These are phyloP conservation scores for Morella rubra DNA, from an alignment of 306 rosid species.

Conservation along the genomic window DNA sequence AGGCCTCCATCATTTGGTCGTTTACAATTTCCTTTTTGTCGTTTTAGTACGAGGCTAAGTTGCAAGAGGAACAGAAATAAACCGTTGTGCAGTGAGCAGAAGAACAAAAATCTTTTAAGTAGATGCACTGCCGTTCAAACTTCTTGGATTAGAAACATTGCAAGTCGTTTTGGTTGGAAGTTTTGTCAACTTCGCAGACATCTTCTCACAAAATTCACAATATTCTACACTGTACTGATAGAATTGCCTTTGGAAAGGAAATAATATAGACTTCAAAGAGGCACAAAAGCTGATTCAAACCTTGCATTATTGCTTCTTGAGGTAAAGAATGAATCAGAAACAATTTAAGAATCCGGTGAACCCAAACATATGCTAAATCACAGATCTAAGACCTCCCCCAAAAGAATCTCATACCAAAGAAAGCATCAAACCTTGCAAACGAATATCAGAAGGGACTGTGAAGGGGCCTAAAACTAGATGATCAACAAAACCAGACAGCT, in stretches of 20 bases:
- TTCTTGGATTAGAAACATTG: not conserved
- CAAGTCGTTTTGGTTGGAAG: not conserved
- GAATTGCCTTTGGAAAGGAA: no score
- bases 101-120: no score
- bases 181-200: not conserved
- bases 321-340: conserved; percentile 4
- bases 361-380: not conserved
- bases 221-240: no score
- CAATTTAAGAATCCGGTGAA: not conserved
- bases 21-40: not conserved
- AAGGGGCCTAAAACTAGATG: not conserved
- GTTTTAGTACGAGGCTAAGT: not conserved
- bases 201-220: no score
- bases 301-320: not conserved
- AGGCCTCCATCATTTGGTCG: not conserved
- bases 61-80: no score
- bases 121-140: no score
- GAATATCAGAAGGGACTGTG: not conserved
- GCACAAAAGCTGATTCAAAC: not conserved
- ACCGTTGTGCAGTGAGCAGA: no score
- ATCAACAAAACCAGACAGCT: not conserved
- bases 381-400: conserved; percentile 2
- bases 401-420: not conserved
- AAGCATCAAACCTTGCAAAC: not conserved
- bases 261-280: not conserved